Base-by-base conservation (phyloP, 78 protist genomes). In the Ministeria vibrans region DNA sequence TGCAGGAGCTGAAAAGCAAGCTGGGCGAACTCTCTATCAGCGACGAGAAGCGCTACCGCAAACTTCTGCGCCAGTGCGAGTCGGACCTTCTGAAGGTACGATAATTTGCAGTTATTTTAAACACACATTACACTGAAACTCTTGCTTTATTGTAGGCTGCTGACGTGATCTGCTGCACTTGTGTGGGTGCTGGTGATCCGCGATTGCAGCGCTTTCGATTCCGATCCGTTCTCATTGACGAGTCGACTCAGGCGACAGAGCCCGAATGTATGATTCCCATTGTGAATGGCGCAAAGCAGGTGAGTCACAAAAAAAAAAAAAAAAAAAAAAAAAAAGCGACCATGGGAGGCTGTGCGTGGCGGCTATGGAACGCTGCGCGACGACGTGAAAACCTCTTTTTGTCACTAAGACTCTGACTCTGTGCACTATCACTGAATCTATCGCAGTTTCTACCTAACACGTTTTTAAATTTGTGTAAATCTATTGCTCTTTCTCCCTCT, bases 101-200 rank as follows among this genome's bases (percentile, higher is more conserved):
- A 51, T 51, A 18, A 18, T 69, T 69, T 69, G 23, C 39, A 22
- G n/a, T 69, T 32, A 25, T 18, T 69, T 27, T 69, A 36, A 27
- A 64, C n/a, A 13, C 34, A 27, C 20, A 27, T 64, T 13, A 32
- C 23, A 13, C 71, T 13, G 39, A 32, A 13, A 63, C 34, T 46
- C 64, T 59, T n/a, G 18, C 27, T n/a, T 39, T 20, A 39, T 41
- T 15, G 46, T 34, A 55, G 80, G 55, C 59, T 23, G 99, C 99
- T 2, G 99, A 97, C 64, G 99, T 99, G 41, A 89, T 99, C 63
- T 96, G 98, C 83, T 72, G 91, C 77, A 99, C 99, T 18, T 95
- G 98, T 86, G 96, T 90, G 27, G 95, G 96, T n/a, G 94, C 99
- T 2, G 99, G 99, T 38, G 99, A 97, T 82, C 94, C 92, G 38